These are phyloP conservation scores for Phellopilus nigrolimitatus DNA, from an alignment of 1,284 basidiomycete species.

Conservation along the genomic window DNA sequence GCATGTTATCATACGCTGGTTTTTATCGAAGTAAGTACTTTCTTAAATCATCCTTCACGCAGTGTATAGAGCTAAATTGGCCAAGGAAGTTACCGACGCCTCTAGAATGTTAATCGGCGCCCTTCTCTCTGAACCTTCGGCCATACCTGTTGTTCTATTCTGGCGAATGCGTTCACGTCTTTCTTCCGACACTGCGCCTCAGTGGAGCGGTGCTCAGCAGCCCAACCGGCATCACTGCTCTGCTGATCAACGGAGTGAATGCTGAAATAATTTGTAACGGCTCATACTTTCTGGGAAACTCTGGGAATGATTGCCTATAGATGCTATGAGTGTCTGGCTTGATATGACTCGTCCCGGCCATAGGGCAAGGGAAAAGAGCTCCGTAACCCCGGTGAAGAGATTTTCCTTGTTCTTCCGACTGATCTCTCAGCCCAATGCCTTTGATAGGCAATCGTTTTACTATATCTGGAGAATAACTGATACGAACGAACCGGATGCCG, in stretches of 20 bases:
- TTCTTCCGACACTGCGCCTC: background rate
- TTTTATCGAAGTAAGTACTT: too few relatives aligned
- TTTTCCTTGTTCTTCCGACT: background rate
- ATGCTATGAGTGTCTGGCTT: background rate
- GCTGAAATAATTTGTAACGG: background rate
- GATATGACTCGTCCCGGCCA: background rate
- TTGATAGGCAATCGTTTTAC: conserved; percentile 1
- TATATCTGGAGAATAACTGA: background rate
- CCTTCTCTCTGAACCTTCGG: too few relatives aligned
- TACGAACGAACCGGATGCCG: conserved; percentile 2
- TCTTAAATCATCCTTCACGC: too few relatives aligned
- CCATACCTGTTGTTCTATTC: too few relatives aligned
- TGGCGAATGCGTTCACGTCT: background rate
- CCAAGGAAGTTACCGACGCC: too few relatives aligned
- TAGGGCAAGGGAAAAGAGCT: background rate
- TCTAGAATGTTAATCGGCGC: too few relatives aligned
- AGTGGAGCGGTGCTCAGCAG: background rate
- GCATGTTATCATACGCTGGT: too few relatives aligned
- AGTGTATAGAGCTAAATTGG: too few relatives aligned
- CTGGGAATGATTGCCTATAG: background rate
- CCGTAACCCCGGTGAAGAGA: background rate
- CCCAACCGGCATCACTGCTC: background rate
- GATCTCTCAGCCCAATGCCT: conserved; percentile 3
- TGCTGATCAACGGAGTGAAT: background rate
- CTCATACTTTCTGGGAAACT: background rate